phyloP scores from a whole-genome alignment of 129 eudicot species.

The Cynara cardunculus region DNA sequence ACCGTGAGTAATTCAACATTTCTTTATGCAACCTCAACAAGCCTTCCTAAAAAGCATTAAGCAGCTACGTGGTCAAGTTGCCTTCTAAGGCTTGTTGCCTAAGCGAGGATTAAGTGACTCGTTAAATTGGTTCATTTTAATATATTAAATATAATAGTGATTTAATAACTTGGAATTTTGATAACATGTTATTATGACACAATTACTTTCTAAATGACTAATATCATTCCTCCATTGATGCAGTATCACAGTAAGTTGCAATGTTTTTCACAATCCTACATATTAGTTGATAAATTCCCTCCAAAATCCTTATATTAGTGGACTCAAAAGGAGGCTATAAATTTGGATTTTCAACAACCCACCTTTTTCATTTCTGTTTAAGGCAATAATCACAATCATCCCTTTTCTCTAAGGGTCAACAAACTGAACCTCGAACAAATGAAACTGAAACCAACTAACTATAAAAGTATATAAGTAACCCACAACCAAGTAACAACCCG shows the following conservation, averaged over 20 bases:
- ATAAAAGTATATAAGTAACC: not conserved
- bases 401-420: not conserved
- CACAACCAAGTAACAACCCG: not conserved
- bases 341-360: not conserved
- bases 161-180: not conserved
- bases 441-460: not conserved
- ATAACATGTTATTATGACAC: constrained; percentile 4
- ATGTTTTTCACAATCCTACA: not conserved
- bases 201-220: not conserved
- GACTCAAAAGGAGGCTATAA: not conserved
- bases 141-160: not conserved
- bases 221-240: not conserved
- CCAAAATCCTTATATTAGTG: not conserved
- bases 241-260: not conserved
- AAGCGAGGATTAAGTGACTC: not conserved
- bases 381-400: not conserved
- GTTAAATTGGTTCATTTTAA: not conserved
- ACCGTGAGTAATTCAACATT: not conserved
- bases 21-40: not conserved
- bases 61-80: not conserved
- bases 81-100: not conserved
- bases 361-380: not conserved
- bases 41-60: not conserved
- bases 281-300: not conserved
- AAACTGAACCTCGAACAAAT: not conserved